Percentiles rank a stretch among this genome's conserved stretches.
phyloP scores from a whole-genome alignment of 768 basidiomycete species.

The Podaxis carcinomalis region DNA sequence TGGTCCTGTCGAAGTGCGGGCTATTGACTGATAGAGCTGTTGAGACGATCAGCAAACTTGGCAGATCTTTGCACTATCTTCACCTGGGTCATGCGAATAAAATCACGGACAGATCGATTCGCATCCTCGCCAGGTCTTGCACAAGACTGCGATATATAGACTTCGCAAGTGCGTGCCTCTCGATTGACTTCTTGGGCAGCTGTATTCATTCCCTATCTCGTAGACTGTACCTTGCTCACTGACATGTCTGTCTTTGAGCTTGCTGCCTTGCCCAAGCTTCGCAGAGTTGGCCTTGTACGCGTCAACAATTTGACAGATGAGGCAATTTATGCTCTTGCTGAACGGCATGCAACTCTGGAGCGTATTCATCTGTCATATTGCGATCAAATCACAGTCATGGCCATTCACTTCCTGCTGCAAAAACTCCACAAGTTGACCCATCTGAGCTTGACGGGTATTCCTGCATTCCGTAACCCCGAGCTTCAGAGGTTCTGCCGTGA shows the following conservation, averaged over 20 bases:
- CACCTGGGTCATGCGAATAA: constrained; percentile 90
- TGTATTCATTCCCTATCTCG: neutral
- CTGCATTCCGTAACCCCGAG: constrained; percentile 80
- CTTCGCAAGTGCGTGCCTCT: constrained; percentile 74
- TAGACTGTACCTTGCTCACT: constrained; percentile 83
- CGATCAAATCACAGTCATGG: constrained; percentile 89
- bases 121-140: constrained; percentile 78
- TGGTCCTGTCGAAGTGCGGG: constrained; percentile 83
- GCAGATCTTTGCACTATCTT: constrained; percentile 91
- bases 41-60: constrained; percentile 79
- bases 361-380: constrained; percentile 97
- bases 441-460: constrained; percentile 95
- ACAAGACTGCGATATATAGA: constrained; percentile 93
- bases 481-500: constrained; percentile 87
- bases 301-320: constrained; percentile 93
- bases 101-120: constrained; percentile 89
- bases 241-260: constrained; percentile 95
- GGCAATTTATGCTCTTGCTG: constrained; percentile 83
- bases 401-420: constrained; percentile 85
- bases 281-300: constrained; percentile 91
- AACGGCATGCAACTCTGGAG: constrained; percentile 83
- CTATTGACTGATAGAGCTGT: constrained; percentile 78
- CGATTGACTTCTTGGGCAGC: neutral
- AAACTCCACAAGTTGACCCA: constrained; percentile 91
- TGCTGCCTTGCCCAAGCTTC: constrained; percentile 81